These are phyloP conservation scores for Quercus berberidifolia DNA, from an alignment of 306 rosid genomes.

Conservation along the genomic window DNA sequence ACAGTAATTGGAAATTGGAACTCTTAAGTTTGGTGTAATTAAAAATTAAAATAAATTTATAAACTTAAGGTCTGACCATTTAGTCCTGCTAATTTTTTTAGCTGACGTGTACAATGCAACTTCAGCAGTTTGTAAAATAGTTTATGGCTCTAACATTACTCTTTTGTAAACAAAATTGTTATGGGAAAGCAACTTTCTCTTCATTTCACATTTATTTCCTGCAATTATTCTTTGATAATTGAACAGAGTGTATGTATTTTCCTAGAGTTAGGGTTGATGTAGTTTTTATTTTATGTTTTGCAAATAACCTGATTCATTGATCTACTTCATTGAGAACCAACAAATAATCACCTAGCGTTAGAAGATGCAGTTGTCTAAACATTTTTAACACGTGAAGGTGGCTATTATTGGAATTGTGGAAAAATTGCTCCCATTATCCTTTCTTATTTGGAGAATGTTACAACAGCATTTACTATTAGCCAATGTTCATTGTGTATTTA, in stretches of 20 bases:
- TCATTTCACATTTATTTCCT: not conserved
- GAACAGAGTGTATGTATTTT: not conserved
- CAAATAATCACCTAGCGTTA: not conserved
- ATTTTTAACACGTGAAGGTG: not conserved
- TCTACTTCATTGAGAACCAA: not conserved
- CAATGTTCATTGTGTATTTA: not conserved
- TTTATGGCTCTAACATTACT: no score
- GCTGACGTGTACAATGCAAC: no score
- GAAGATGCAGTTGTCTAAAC: not conserved
- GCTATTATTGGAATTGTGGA: not conserved
- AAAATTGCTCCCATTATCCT: not conserved
- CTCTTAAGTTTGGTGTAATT: no score
- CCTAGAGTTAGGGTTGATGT: not conserved
- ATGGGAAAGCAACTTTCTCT: not conserved
- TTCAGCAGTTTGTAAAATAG: no score
- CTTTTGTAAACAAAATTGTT: not conserved
- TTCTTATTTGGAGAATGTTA: not conserved
- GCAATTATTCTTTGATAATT: not conserved
- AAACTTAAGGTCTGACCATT: no score
- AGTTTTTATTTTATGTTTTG: no score
- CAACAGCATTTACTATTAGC: not conserved
- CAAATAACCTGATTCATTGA: not conserved
- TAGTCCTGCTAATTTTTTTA: no score
- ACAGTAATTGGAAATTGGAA: no score
- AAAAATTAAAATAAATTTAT: no score